A percentile compares a stretch with the other conserved stretches of the same genome.
These are phyloP conservation scores for Barnettozyma hawaiiensis DNA, from an alignment of 1,139 yeast genomes.

Conservation along the genomic window DNA sequence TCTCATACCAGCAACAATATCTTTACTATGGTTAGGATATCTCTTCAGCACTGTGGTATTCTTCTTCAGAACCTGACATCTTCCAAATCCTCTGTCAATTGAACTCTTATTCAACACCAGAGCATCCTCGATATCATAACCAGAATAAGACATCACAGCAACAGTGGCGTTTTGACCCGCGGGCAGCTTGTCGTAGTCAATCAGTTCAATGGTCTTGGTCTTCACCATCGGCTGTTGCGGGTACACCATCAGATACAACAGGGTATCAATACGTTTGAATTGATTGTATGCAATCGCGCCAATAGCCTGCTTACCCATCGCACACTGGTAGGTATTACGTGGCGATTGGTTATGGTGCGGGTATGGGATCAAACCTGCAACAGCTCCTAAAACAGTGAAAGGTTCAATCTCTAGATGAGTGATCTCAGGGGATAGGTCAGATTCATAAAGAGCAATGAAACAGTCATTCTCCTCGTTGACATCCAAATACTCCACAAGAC, in stretches of 20 bases:
- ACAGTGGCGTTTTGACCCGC: slow-evolving; percentile 99
- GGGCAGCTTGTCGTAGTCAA: slow-evolving; percentile 92
- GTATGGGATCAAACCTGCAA: slow-evolving; percentile 98
- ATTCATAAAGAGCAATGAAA: slow-evolving; percentile 84
- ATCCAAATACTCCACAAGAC: slow-evolving; percentile 92
- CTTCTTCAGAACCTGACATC: slow-evolving; percentile 95
- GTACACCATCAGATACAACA: slow-evolving; percentile 89
- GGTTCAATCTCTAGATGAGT: slow-evolving; percentile 97
- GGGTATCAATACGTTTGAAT: slow-evolving; percentile 90
- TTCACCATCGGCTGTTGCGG: slow-evolving; percentile 99
- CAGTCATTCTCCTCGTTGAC: slow-evolving; percentile 98
- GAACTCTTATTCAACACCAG: slow-evolving; percentile 88
- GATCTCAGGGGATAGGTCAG: slow-evolving; percentile 46
- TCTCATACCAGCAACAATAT: slow-evolving; percentile 85
- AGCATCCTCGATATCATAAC: slow-evolving; percentile 99
- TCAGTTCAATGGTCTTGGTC: slow-evolving; percentile 92
- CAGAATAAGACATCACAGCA: slow-evolving; percentile 98
- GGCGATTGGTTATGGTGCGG: slow-evolving; percentile 99
- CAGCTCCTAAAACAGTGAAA: slow-evolving; percentile 94
- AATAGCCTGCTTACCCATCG: slow-evolving; percentile 99
- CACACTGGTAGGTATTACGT: slow-evolving; percentile 97
- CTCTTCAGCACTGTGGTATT: slow-evolving; percentile 84
- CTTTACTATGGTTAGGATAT: slow-evolving; percentile 91
- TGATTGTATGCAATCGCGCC: slow-evolving; percentile 98
- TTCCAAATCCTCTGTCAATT: slow-evolving; percentile 93